These are phyloP conservation scores for Beauveria caledonica DNA, from an alignment of 2,329 filamentous ascomycete species.

Conservation along the genomic window DNA sequence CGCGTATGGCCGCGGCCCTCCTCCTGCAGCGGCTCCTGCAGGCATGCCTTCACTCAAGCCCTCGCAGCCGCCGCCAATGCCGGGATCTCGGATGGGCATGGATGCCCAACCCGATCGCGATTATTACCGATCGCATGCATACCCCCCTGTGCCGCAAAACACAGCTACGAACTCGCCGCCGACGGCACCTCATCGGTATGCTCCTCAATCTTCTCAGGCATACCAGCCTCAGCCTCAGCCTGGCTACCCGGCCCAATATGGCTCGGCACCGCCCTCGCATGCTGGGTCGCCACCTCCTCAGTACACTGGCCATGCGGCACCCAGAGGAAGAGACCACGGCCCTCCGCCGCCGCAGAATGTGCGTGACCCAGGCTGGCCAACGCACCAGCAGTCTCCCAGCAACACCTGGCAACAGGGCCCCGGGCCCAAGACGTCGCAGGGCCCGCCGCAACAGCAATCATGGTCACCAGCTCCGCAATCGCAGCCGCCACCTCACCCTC, in stretches of 20 bases:
- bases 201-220: slow-evolving; percentile 27
- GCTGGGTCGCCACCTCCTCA: slow-evolving; percentile 44
- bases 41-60: slow-evolving; percentile 50
- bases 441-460: slow-evolving; percentile 24
- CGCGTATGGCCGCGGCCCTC: slow-evolving; percentile 30
- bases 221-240: slow-evolving; percentile 38
- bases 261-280: slow-evolving; percentile 29
- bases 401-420: slow-evolving; percentile 22
- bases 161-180: slow-evolving; percentile 39
- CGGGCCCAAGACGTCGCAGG: slow-evolving; percentile 25
- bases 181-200: slow-evolving; percentile 35
- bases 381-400: slow-evolving; percentile 14
- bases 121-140: slow-evolving; percentile 37
- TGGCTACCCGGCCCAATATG: slow-evolving; percentile 34
- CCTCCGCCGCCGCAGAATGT: slow-evolving; percentile 13
- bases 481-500: slow-evolving; percentile 23
- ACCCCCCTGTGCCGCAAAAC: slow-evolving; percentile 26
- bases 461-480: slow-evolving; percentile 25
- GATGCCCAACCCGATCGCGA: slow-evolving; percentile 34
- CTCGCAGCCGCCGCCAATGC: slow-evolving; percentile 38
- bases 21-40: slow-evolving; percentile 28
- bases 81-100: slow-evolving; percentile 33
- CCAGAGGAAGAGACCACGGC: slow-evolving; percentile 11
- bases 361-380: slow-evolving; percentile 8
- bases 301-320: slow-evolving; percentile 39